These are phyloP conservation scores for Amauroascus niger DNA, from an alignment of 2,329 filamentous ascomycete species.

Conservation along the genomic window DNA sequence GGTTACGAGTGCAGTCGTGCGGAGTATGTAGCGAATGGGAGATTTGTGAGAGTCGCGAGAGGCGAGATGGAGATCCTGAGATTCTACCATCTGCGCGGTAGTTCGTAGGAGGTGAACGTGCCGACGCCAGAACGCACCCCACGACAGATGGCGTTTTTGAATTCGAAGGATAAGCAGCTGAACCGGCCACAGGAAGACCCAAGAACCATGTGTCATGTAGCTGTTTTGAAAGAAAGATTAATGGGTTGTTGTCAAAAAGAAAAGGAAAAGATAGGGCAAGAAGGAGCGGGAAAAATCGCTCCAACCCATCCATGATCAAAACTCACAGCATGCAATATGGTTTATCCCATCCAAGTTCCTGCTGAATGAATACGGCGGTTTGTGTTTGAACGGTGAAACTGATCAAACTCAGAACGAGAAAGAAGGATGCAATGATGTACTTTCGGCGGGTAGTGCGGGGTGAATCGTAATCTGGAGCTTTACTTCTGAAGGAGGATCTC, in stretches of 20 bases:
- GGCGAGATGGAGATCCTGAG: constrained; percentile 58
- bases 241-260: constrained; percentile 1
- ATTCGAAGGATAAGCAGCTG: constrained; percentile 72
- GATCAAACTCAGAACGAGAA: constrained; percentile 70
- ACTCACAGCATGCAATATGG: constrained; percentile 96
- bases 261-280: neutral
- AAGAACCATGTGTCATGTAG: constrained; percentile 89
- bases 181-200: constrained; percentile 77
- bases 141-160: constrained; percentile 68
- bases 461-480: constrained; percentile 59
- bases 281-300: too few species aligned
- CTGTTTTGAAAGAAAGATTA: constrained; percentile 28
- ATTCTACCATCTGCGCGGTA: constrained; percentile 76
- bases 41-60: constrained; percentile 33
- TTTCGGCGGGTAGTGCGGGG: constrained; percentile 62
- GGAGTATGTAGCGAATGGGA: constrained; percentile 63
- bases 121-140: constrained; percentile 74
- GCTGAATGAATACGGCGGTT: constrained; percentile 88
- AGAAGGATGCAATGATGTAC: constrained; percentile 79
- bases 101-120: constrained; percentile 54
- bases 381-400: constrained; percentile 93
- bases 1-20: constrained; percentile 72
- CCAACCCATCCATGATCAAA: constrained; percentile 19
- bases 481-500: constrained; percentile 63
- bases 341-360: constrained; percentile 88